These are phyloP conservation scores for Pythium phragmitis DNA, from an alignment of 352 stramenopile genomes.

Conservation along the genomic window DNA sequence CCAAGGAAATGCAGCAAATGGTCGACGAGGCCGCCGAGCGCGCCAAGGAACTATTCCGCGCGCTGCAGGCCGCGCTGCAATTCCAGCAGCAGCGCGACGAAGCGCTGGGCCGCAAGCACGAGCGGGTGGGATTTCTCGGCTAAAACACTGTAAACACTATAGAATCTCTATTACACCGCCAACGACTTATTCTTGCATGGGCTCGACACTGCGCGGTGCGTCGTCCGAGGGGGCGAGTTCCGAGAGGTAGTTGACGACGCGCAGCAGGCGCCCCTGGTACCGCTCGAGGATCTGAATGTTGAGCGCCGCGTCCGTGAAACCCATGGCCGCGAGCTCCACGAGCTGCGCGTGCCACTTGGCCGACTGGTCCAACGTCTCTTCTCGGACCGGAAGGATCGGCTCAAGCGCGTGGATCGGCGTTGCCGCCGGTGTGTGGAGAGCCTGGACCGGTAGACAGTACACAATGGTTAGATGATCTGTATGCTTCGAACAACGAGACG, in stretches of 20 bases:
- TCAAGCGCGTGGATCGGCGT: conserved; percentile 75
- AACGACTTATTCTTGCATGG: conserved; percentile 40
- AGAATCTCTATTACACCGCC: background rate
- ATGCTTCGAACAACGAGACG: background rate
- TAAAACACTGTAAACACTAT: background rate
- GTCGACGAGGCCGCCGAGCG: conserved; percentile 66
- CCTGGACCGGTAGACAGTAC: conserved; percentile 9
- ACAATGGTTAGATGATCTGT: background rate
- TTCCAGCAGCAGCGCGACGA: conserved; percentile 52
- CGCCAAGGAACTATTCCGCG: conserved; percentile 64
- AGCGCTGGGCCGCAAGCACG: conserved; percentile 41
- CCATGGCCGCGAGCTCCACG: conserved; percentile 62
- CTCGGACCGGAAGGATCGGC: conserved; percentile 49
- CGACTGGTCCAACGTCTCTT: conserved; percentile 40
- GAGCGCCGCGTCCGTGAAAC: conserved; percentile 59
- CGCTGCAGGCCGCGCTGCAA: conserved; percentile 46
- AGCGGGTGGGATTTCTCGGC: conserved; percentile 68
- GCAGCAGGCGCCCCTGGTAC: conserved; percentile 77
- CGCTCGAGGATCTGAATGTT: conserved; percentile 76
- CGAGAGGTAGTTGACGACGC: conserved; percentile 84
- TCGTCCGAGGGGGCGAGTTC: conserved; percentile 36
- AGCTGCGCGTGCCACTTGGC: conserved; percentile 71
- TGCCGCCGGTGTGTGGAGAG: conserved; percentile 32
- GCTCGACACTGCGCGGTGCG: conserved; percentile 23
- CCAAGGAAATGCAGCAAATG: conserved; percentile 81